Evolutionary conservation across 179 eudicot species (phyloP).

Genomic region (Monotropa hypopitys): DNA sequence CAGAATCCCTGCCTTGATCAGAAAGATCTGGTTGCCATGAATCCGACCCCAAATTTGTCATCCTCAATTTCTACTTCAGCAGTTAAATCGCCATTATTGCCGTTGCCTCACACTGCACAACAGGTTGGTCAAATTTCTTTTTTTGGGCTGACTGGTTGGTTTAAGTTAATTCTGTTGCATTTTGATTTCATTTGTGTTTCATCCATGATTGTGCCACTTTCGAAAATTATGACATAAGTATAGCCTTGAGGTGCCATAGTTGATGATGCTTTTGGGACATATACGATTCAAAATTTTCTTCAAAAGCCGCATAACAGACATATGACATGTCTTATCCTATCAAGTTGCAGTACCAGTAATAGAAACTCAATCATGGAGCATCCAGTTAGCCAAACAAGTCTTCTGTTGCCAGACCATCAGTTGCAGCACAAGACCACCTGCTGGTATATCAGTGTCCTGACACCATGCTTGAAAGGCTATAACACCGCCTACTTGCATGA

Average conservation of each 20-base stretch:
- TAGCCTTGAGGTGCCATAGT: neutral
- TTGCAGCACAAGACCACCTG: neutral
- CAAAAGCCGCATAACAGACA: neutral
- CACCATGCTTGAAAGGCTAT: neutral
- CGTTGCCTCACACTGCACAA: conserved; percentile 15
- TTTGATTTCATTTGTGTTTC: neutral
- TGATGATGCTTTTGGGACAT: neutral
- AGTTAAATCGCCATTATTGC: conserved; percentile 19
- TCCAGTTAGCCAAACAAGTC: neutral
- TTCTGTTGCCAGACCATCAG: neutral
- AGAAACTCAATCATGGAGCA: neutral
- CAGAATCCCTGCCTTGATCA: conserved; percentile 8
- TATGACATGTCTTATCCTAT: neutral
- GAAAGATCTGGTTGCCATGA: conserved; percentile 8
- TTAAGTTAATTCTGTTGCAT: neutral
- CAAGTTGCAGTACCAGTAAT: neutral
- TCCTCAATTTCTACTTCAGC: conserved; percentile 10
- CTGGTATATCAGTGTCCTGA: neutral
- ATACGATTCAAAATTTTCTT: neutral
- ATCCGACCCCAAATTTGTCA: conserved; percentile 12
- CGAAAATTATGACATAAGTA: neutral
- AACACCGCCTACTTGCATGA: neutral
- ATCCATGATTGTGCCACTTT: neutral
- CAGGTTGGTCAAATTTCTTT: conserved; percentile 16
- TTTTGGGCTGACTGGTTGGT: neutral